These are phyloP conservation scores for Cryptosporidium sp. DNA, from an alignment of 169 alveolate genomes.

Conservation along the genomic window DNA sequence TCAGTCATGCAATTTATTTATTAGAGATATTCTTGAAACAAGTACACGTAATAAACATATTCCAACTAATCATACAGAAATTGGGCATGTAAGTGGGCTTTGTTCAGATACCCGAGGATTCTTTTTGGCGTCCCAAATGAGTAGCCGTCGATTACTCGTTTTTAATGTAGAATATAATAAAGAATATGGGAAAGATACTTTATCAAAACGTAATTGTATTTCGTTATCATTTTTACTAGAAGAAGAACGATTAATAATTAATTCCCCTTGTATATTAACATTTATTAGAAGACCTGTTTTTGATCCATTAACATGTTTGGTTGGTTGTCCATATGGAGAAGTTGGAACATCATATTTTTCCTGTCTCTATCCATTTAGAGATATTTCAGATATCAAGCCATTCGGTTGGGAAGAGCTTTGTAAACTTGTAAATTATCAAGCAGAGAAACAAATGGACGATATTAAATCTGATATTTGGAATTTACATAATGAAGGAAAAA, in stretches of 20 bases:
- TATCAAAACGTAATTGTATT: constrained; percentile 36
- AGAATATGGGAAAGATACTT: constrained; percentile 3
- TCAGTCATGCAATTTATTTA: constrained; percentile 37
- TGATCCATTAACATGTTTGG: constrained; percentile 60
- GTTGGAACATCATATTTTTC: constrained; percentile 71
- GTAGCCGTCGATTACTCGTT: constrained; percentile 8
- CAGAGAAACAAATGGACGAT: neutral
- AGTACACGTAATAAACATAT: constrained; percentile 15
- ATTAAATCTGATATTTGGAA: constrained; percentile 36
- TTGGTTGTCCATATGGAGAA: constrained; percentile 75
- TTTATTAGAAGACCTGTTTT: constrained; percentile 64
- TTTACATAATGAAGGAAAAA: constrained; percentile 38
- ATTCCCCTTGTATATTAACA: constrained; percentile 70
- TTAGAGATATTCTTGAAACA: constrained; percentile 51
- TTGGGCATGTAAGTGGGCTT: constrained; percentile 70
- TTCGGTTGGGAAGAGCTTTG: constrained; percentile 50
- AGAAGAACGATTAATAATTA: constrained; percentile 39
- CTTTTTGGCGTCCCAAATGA: constrained; percentile 69
- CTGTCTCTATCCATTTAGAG: constrained; percentile 62
- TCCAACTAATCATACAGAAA: neutral
- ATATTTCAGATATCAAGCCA: constrained; percentile 33
- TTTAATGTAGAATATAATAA: constrained; percentile 45
- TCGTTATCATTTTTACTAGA: constrained; percentile 44
- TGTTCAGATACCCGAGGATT: constrained; percentile 35
- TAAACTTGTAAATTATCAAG: constrained; percentile 4